A percentile compares a stretch with the other conserved stretches of the same genome.
phyloP scores from a whole-genome alignment of 148 eudicot genomes.

The Linanthus parryae region DNA sequence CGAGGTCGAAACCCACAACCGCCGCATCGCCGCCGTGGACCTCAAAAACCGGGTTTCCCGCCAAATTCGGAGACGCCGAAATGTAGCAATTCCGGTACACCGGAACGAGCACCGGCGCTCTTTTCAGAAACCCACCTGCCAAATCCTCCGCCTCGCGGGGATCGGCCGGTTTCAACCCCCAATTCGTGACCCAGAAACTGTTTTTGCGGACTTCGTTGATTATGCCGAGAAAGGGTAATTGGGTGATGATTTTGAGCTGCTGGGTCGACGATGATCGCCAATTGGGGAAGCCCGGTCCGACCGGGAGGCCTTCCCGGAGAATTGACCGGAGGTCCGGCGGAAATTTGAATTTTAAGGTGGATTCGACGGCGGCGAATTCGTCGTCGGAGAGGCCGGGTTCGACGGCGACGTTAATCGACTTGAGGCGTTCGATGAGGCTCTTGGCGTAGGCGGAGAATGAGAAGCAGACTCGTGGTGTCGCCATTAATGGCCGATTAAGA shows the following conservation, averaged over 20 bases:
- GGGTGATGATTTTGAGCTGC: constrained; percentile 42
- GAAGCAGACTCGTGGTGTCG: constrained; percentile 39
- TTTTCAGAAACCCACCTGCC: constrained; percentile 28
- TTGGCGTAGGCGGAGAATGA: constrained; percentile 47
- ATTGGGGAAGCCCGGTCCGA: constrained; percentile 70
- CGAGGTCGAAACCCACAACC: constrained; percentile 39
- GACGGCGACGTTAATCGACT: constrained; percentile 31
- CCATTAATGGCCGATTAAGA: too few species aligned
- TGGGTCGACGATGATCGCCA: constrained; percentile 66
- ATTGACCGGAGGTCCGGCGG: constrained; percentile 74
- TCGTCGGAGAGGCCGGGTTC: constrained; percentile 38
- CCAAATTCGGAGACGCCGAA: constrained; percentile 35
- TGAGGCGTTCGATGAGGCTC: constrained; percentile 26
- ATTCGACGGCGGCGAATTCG: constrained; percentile 48
- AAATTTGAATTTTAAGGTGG: constrained; percentile 32
- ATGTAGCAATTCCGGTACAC: constrained; percentile 48
- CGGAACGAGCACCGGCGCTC: constrained; percentile 55
- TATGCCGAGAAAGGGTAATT: constrained; percentile 38
- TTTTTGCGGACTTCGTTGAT: constrained; percentile 35
- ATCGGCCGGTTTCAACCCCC: constrained; percentile 48
- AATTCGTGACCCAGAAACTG: constrained; percentile 39
- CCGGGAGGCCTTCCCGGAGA: constrained; percentile 58
- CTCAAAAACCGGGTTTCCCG: constrained; percentile 77
- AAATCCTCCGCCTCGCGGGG: constrained; percentile 29
- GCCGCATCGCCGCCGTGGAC: constrained; percentile 43